Conservation (phyloP, 2,329 filamentous ascomycete species). For the Neonectria hederae region DNA sequence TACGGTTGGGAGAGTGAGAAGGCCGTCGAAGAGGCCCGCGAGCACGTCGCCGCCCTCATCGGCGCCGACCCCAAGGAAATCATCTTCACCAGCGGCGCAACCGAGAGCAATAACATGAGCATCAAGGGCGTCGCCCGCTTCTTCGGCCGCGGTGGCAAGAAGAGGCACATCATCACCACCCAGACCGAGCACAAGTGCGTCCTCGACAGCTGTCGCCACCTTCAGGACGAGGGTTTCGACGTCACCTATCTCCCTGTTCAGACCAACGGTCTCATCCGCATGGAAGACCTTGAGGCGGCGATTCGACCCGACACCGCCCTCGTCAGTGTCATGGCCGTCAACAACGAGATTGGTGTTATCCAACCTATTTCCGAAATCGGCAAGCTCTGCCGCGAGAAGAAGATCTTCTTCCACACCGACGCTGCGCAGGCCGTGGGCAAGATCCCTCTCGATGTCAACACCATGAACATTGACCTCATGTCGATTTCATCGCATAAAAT, state of each 20-base stretch:
- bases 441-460: slow-evolving; percentile 95
- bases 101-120: slow-evolving; percentile 99
- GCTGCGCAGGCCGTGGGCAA: slow-evolving; percentile 98
- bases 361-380: slow-evolving; percentile 95
- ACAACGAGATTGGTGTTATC: slow-evolving; percentile 99
- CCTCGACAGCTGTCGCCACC: slow-evolving; percentile 93
- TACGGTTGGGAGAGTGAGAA: slow-evolving; percentile 99
- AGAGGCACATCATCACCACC: slow-evolving; percentile 97
- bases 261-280: slow-evolving; percentile 82
- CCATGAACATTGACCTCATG: slow-evolving; percentile 98
- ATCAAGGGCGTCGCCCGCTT: slow-evolving; percentile 98
- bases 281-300: slow-evolving; percentile 86
- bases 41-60: slow-evolving; percentile 85
- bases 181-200: slow-evolving; percentile 99
- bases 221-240: slow-evolving; percentile 96
- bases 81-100: slow-evolving; percentile 97
- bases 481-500: slow-evolving; percentile 99
- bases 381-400: slow-evolving; percentile 87
- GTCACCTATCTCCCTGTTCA: slow-evolving; percentile 96
- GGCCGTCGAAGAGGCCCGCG: slow-evolving; percentile 86
- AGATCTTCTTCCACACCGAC: slow-evolving; percentile 98
- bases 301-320: slow-evolving; percentile 91
- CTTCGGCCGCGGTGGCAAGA: slow-evolving; percentile 92
- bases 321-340: slow-evolving; percentile 98
- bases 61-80: slow-evolving; percentile 98